phyloP scores from a whole-genome alignment of 1,284 basidiomycete genomes.

The Lignosus rhinocerotis region DNA sequence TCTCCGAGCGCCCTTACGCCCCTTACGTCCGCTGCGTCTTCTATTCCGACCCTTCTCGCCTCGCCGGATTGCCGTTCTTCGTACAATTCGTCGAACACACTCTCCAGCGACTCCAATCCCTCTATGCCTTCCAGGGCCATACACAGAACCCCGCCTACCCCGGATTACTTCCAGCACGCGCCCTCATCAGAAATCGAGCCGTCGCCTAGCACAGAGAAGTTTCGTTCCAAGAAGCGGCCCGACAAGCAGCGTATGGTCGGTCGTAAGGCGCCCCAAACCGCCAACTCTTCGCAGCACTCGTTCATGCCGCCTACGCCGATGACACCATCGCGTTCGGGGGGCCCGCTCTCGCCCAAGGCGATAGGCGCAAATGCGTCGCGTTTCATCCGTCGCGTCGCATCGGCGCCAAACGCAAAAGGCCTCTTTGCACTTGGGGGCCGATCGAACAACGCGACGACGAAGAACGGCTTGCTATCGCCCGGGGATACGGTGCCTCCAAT shows the following conservation, averaged over 20 bases:
- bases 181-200: constrained; percentile 31
- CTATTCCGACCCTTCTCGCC: constrained; percentile 50
- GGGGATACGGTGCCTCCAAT: constrained; percentile 53
- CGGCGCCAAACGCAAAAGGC: constrained; percentile 94
- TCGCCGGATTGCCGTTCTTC: constrained; percentile 60
- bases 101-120: constrained; percentile 63
- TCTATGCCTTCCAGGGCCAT: constrained; percentile 35
- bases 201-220: constrained; percentile 32
- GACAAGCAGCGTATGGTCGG: constrained; percentile 49
- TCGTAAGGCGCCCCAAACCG: constrained; percentile 33
- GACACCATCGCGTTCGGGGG: constrained; percentile 37
- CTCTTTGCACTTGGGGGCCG: constrained; percentile 68
- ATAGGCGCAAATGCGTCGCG: constrained; percentile 74
- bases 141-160: constrained; percentile 31
- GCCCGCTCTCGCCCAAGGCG: constrained; percentile 59
- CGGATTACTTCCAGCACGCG: constrained; percentile 29
- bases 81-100: constrained; percentile 70
- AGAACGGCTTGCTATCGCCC: constrained; percentile 79
- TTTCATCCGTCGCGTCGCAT: constrained; percentile 92
- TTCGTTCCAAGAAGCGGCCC: constrained; percentile 62
- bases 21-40: constrained; percentile 45
- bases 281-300: constrained; percentile 38
- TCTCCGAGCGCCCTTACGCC: constrained; percentile 37
- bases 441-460: constrained; percentile 51
- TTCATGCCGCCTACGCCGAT: constrained; percentile 37